These are phyloP conservation scores for Phellopilus nigrolimitatus DNA, from an alignment of 1,284 basidiomycete genomes.

Conservation along the genomic window DNA sequence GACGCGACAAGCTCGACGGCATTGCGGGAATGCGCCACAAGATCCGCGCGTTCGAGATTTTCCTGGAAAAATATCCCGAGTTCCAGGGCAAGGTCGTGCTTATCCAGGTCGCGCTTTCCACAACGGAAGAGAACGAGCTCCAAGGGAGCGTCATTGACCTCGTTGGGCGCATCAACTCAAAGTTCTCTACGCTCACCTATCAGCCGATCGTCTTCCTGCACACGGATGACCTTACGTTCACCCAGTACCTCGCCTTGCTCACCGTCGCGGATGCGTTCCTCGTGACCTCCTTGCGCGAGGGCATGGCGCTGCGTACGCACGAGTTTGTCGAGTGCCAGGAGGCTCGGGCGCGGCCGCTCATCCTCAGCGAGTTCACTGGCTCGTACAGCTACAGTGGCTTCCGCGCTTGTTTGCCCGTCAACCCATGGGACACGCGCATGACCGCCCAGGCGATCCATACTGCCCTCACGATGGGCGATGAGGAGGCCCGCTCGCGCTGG, in stretches of 20 bases:
- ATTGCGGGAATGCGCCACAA: conserved; percentile 82
- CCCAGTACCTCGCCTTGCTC: conserved; percentile 79
- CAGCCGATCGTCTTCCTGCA: conserved; percentile 87
- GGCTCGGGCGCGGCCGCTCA: conserved; percentile 61
- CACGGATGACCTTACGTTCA: conserved; percentile 82
- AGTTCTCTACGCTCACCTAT: conserved; percentile 79
- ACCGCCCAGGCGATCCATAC: conserved; percentile 74
- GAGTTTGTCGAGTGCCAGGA: conserved; percentile 85
- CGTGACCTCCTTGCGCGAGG: conserved; percentile 79
- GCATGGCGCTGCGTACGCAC: conserved; percentile 80
- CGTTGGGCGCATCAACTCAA: conserved; percentile 78
- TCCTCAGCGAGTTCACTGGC: conserved; percentile 84
- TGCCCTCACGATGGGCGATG: conserved; percentile 73
- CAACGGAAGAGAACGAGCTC: conserved; percentile 71
- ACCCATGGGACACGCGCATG: conserved; percentile 75
- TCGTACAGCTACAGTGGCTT: conserved; percentile 84
- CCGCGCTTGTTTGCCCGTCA: conserved; percentile 79
- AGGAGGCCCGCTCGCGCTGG: conserved; percentile 74
- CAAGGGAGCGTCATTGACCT: conserved; percentile 73
- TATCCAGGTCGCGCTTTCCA: conserved; percentile 84
- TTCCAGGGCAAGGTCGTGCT: conserved; percentile 78
- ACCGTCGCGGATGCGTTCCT: conserved; percentile 86
- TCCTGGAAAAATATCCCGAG: conserved; percentile 74
- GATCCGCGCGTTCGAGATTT: conserved; percentile 78
- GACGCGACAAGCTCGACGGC: conserved; percentile 84